Percentiles rank a stretch among this genome's conserved stretches.
Conservation (phyloP, 306 rosid species). For the Parietaria judaica region DNA sequence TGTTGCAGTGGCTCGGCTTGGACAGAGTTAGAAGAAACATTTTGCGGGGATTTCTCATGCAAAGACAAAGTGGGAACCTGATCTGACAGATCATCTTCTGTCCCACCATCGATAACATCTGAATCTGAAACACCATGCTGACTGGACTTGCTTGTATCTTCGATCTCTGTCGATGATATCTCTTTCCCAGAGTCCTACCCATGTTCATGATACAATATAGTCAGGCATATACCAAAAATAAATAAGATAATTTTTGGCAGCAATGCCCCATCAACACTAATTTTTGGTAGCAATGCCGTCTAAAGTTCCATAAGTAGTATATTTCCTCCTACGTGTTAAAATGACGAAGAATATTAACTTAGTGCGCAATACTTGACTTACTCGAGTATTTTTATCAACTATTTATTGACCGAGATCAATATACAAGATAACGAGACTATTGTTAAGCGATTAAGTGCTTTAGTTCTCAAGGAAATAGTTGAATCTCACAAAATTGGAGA, state of each 20-base stretch:
- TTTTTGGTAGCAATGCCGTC: too few relatives aligned
- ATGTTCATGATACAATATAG: constrained; percentile 17
- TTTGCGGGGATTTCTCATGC: constrained; percentile 45
- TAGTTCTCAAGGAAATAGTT: too few relatives aligned
- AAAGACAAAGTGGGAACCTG: constrained; percentile 75
- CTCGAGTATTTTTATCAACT: too few relatives aligned
- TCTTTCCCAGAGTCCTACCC: constrained; percentile 52
- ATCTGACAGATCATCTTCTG: constrained; percentile 46
- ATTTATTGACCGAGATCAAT: too few relatives aligned
- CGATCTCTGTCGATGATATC: constrained; percentile 29
- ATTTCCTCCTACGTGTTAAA: too few relatives aligned
- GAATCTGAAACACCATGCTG: constrained; percentile 45
- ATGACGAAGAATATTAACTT: too few relatives aligned
- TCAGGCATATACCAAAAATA: constrained; percentile 17
- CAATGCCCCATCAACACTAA: neutral
- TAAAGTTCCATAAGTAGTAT: too few relatives aligned
- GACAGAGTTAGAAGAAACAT: constrained; percentile 42
- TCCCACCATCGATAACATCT: constrained; percentile 33
- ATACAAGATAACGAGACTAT: too few relatives aligned
- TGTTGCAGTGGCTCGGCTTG: constrained; percentile 32
- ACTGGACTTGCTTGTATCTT: constrained; percentile 36
- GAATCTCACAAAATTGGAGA: too few relatives aligned
- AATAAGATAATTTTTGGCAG: constrained; percentile 12
- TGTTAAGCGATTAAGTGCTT: too few relatives aligned
- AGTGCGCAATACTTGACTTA: too few relatives aligned